Percentiles rank a stretch among this genome's conserved stretches.
These are phyloP conservation scores for Xylariaceae sp. DNA, from an alignment of 2,329 filamentous ascomycete species.

Conservation along the genomic window DNA sequence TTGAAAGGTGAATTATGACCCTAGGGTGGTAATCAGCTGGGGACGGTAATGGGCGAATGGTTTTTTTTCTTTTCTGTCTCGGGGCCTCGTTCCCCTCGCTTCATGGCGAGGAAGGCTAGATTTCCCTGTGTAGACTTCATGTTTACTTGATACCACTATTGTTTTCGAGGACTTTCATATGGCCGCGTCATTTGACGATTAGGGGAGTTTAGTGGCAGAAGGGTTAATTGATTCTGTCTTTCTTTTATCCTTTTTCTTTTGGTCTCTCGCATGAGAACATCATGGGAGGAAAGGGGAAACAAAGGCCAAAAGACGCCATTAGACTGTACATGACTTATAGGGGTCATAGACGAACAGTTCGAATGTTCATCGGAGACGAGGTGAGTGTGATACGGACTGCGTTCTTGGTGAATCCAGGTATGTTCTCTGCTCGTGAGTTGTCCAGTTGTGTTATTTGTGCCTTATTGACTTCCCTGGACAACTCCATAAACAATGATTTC, in stretches of 20 bases:
- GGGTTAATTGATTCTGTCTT: background rate
- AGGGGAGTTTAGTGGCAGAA: constrained; percentile 1
- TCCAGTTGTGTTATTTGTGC: background rate
- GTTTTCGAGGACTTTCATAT: background rate
- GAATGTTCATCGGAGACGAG: background rate
- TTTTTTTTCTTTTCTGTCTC: background rate
- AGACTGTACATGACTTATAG: background rate
- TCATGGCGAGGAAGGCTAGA: background rate
- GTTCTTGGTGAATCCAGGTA: background rate
- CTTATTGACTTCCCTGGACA: background rate
- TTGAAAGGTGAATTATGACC: background rate
- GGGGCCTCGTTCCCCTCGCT: background rate
- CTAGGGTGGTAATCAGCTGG: background rate
- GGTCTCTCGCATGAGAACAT: background rate
- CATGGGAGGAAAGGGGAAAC: background rate
- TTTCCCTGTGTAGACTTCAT: background rate
- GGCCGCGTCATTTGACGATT: background rate
- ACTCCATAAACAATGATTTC: too few relatives aligned
- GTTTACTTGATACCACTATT: constrained; percentile 4
- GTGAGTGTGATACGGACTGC: background rate
- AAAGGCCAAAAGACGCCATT: background rate
- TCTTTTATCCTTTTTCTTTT: background rate
- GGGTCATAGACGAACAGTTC: background rate
- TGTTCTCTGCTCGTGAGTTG: background rate
- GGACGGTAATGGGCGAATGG: background rate